These are phyloP conservation scores for Suhomyces coccinellae DNA, from an alignment of 1,139 yeast species.

Conservation along the genomic window DNA sequence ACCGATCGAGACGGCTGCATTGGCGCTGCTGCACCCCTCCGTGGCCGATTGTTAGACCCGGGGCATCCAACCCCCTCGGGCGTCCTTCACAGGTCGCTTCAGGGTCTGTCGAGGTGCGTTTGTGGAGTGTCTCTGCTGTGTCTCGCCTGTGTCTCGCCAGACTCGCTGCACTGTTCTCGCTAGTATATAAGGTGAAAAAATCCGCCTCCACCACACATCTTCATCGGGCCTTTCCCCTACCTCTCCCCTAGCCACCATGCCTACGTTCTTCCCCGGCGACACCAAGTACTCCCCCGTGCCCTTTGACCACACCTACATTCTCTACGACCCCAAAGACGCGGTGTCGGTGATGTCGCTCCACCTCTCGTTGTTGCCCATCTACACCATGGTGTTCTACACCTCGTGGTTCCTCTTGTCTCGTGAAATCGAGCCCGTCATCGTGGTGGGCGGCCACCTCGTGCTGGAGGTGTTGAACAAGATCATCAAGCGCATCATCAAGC, in stretches of 20 bases:
- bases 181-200: not conserved
- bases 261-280: slow-evolving; percentile 22
- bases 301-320: slow-evolving; percentile 72
- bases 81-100: too few species aligned
- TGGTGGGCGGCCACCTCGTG: slow-evolving; percentile 82
- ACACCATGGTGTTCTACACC: slow-evolving; percentile 73
- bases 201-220: not conserved
- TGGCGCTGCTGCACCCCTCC: too few species aligned
- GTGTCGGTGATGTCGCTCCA: slow-evolving; percentile 66
- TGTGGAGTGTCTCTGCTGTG: too few species aligned
- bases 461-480: slow-evolving; percentile 74
- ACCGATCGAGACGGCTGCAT: too few species aligned
- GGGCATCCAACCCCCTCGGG: not conserved
- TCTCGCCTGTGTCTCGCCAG: not conserved
- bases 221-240: not conserved
- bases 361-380: slow-evolving; percentile 80
- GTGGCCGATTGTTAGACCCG: not conserved
- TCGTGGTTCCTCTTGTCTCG: slow-evolving; percentile 82
- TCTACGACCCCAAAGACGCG: slow-evolving; percentile 68
- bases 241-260: slow-evolving; percentile 14
- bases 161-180: not conserved
- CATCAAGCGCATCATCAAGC: slow-evolving; percentile 61
- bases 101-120: too few species aligned
- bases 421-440: slow-evolving; percentile 80
- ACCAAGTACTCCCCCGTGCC: slow-evolving; percentile 44